A percentile compares a stretch with the other conserved stretches of the same genome.
Evolutionary conservation across 2,329 filamentous ascomycete species (phyloP).

Genomic region (Coleophoma crateriformis): DNA sequence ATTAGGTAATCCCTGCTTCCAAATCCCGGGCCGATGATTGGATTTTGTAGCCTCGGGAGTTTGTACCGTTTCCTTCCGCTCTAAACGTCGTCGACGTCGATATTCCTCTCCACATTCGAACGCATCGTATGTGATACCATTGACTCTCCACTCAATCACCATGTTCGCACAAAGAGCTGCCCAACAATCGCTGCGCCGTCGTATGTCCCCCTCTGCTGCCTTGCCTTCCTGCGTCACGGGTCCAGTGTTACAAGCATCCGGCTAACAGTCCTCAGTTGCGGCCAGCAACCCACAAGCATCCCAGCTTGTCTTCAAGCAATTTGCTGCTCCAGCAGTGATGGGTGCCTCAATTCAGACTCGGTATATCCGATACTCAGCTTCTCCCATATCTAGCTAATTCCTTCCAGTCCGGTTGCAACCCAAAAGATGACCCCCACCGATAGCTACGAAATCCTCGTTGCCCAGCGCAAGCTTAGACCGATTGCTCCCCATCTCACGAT

Average conservation of each 20-base stretch:
- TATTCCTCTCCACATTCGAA: background rate
- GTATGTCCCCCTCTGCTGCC: constrained; percentile 21
- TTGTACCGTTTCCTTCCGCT: background rate
- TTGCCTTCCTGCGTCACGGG: too few species aligned
- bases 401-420: constrained; percentile 39
- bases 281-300: constrained; percentile 36
- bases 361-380: constrained; percentile 26
- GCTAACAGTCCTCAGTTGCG: constrained; percentile 26
- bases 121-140: too few species aligned
- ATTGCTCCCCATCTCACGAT: constrained; percentile 65
- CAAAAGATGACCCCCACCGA: constrained; percentile 36
- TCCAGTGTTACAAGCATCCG: too few species aligned
- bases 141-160: constrained; percentile 13
- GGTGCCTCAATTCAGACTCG: constrained; percentile 38
- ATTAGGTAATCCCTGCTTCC: background rate
- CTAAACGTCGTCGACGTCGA: background rate
- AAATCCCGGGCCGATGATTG: background rate
- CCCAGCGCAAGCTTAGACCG: constrained; percentile 63
- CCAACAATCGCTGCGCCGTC: constrained; percentile 36
- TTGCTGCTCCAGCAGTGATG: constrained; percentile 33
- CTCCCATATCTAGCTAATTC: constrained; percentile 4
- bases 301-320: constrained; percentile 31
- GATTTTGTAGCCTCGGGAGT: background rate
- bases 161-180: constrained; percentile 38
- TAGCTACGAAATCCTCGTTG: constrained; percentile 52